Evolutionary conservation across 177 flowering plant species (phyloP).

Genomic region (Tripterygium wilfordii): DNA sequence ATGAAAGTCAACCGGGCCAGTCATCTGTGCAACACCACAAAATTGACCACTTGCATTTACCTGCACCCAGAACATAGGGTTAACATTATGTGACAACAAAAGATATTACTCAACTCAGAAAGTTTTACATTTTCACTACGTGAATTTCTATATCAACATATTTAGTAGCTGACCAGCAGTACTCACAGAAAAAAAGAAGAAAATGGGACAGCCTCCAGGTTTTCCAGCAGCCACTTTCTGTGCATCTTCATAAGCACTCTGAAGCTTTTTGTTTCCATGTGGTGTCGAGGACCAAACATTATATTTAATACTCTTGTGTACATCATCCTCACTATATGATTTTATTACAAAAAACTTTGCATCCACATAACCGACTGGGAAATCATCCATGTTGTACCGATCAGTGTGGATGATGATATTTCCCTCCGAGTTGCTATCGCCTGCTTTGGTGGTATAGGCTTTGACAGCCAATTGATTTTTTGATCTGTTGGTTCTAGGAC

Average conservation of each 20-base stretch:
- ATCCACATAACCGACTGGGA: conserved; percentile 42
- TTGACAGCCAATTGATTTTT: conserved; percentile 46
- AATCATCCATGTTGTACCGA: conserved; percentile 67
- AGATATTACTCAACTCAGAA: neutral
- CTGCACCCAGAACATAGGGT: conserved; percentile 24
- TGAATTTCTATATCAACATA: too few species aligned
- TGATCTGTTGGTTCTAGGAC: conserved; percentile 52
- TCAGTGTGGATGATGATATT: conserved; percentile 49
- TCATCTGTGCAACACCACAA: conserved; percentile 97
- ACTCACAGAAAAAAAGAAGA: conserved; percentile 90
- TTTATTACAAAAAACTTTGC: conserved; percentile 89
- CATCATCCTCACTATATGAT: conserved; percentile 95
- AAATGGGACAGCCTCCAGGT: conserved; percentile 61
- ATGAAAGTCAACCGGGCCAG: conserved; percentile 72
- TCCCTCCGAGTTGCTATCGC: conserved; percentile 41
- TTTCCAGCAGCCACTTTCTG: conserved; percentile 48
- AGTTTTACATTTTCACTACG: neutral
- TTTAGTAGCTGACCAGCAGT: too few species aligned
- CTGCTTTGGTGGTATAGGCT: conserved; percentile 51
- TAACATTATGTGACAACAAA: neutral
- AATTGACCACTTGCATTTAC: conserved; percentile 97
- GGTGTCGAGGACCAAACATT: conserved; percentile 94
- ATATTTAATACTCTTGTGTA: conserved; percentile 89
- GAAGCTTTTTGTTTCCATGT: conserved; percentile 81
- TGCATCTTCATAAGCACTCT: conserved; percentile 67